Percentiles rank a stretch among this genome's conserved stretches.
These are phyloP conservation scores for Escovopsis sp. DNA, from an alignment of 2,329 filamentous ascomycete genomes.

Conservation along the genomic window DNA sequence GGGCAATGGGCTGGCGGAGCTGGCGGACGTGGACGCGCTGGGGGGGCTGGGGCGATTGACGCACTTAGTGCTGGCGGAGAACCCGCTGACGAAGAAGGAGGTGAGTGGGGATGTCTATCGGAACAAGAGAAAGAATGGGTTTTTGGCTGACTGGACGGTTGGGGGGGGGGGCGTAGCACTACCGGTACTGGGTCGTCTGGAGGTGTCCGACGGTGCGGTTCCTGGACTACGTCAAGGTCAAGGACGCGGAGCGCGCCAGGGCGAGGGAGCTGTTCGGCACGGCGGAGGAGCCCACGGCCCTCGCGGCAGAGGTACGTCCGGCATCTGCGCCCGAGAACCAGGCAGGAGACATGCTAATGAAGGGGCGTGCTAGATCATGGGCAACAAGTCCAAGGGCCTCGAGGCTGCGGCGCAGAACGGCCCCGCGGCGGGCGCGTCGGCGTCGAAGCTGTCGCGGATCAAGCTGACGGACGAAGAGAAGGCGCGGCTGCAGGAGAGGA, in stretches of 20 bases:
- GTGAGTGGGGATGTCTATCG: constrained; percentile 28
- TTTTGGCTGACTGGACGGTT: not conserved
- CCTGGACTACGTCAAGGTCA: constrained; percentile 85
- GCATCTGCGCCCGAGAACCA: not conserved
- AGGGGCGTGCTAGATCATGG: constrained; percentile 48
- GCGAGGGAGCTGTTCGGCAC: constrained; percentile 77
- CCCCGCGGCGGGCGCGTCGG: constrained; percentile 15
- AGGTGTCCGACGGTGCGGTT: constrained; percentile 73
- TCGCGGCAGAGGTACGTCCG: constrained; percentile 51
- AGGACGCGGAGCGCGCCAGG: constrained; percentile 63
- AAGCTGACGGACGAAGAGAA: constrained; percentile 82
- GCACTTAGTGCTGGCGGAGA: constrained; percentile 70
- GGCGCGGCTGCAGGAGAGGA: constrained; percentile 70
- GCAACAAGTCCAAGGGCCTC: constrained; percentile 65
- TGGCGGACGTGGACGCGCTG: constrained; percentile 79
- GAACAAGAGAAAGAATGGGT: not conserved
- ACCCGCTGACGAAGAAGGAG: constrained; percentile 86
- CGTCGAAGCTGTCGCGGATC: constrained; percentile 57
- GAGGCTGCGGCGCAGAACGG: constrained; percentile 34
- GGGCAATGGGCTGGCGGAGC: constrained; percentile 66
- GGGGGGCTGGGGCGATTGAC: constrained; percentile 53
- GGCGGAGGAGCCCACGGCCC: constrained; percentile 57
- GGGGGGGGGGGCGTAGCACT: constrained; percentile 47
- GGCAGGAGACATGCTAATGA: not conserved
- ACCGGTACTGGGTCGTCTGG: constrained; percentile 86